Conservation (phyloP, 2,329 filamentous ascomycete genomes). For the Plectosphaerella sp. region DNA sequence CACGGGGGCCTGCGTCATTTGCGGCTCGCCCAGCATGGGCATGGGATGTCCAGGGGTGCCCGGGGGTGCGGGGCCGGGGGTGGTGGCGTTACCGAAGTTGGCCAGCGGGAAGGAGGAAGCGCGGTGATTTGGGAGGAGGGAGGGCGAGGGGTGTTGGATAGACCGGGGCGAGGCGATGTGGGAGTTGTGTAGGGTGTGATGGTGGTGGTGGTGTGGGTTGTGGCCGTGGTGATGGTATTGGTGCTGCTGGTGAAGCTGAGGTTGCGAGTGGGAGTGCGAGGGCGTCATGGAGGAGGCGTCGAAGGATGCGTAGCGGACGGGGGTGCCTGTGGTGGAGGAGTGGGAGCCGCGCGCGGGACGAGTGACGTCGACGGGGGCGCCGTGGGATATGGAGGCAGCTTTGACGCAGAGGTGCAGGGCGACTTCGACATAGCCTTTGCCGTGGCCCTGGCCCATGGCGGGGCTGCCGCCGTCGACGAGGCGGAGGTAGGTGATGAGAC, state of each 20-base stretch:
- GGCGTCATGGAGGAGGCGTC: constrained; percentile 19
- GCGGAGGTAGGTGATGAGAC: constrained; percentile 84
- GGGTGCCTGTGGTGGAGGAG: constrained; percentile 8
- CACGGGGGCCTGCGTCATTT: constrained; percentile 31
- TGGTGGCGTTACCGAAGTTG: neutral
- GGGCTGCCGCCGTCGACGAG: constrained; percentile 86
- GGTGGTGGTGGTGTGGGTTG: neutral
- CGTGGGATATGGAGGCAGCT: constrained; percentile 83
- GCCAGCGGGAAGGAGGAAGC: neutral
- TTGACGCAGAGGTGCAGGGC: constrained; percentile 87
- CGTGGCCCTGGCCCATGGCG: constrained; percentile 74
- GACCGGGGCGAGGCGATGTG: constrained; percentile 7
- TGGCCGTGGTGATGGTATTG: constrained; percentile 14
- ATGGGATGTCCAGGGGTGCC: too few relatives aligned
- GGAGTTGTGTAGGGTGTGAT: neutral
- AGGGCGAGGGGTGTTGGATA: constrained; percentile 5
- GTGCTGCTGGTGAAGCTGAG: constrained; percentile 8
- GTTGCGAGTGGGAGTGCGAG: constrained; percentile 2
- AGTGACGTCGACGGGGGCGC: constrained; percentile 70
- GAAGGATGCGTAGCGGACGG: constrained; percentile 23
- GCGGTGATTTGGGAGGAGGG: neutral
- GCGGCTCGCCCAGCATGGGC: too few relatives aligned
- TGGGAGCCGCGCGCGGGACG: constrained; percentile 58
- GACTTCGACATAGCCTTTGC: constrained; percentile 80
- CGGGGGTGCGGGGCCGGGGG: too few relatives aligned